A percentile compares a stretch with the other conserved stretches of the same genome.
Evolutionary conservation across 1,139 yeast species (phyloP).

Genomic region (Pneumocystis wakefieldiae): DNA sequence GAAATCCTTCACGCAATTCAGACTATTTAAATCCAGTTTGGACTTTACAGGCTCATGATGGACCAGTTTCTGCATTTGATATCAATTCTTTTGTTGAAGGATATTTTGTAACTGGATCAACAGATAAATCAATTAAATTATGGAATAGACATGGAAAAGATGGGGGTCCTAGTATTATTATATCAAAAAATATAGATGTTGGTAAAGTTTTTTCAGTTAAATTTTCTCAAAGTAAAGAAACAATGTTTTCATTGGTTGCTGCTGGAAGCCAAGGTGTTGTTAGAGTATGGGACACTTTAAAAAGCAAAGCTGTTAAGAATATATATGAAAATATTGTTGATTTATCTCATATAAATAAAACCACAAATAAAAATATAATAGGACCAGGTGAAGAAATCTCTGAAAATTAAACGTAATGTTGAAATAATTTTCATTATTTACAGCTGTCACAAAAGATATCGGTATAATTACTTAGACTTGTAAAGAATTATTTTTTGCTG

Average conservation of each 20-base stretch:
- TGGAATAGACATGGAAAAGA: constrained; percentile 54
- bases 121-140: constrained; percentile 69
- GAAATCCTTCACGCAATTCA: constrained; percentile 24
- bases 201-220: constrained; percentile 78
- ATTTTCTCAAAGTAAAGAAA: constrained; percentile 79
- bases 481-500: not conserved
- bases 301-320: constrained; percentile 62
- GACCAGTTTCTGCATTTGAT: constrained; percentile 60
- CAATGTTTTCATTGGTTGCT: constrained; percentile 65
- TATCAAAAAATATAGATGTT: constrained; percentile 83
- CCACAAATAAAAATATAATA: not conserved
- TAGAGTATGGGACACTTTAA: constrained; percentile 85
- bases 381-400: not conserved
- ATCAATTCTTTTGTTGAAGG: constrained; percentile 57
- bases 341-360: not conserved
- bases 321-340: constrained; percentile 21
- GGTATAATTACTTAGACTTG: not conserved
- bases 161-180: constrained; percentile 70
- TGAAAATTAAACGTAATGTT: not conserved
- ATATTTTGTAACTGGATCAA: constrained; percentile 71
- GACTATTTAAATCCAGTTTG: constrained; percentile 52
- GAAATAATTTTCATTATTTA: not conserved
- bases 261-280: constrained; percentile 81
- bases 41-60: constrained; percentile 95
- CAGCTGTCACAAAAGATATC: not conserved